Evolutionary conservation across 306 rosid species (phyloP), one percentile per base, ranked within the genome.

Genomic region (Casuarina equisetifolia): DNA sequence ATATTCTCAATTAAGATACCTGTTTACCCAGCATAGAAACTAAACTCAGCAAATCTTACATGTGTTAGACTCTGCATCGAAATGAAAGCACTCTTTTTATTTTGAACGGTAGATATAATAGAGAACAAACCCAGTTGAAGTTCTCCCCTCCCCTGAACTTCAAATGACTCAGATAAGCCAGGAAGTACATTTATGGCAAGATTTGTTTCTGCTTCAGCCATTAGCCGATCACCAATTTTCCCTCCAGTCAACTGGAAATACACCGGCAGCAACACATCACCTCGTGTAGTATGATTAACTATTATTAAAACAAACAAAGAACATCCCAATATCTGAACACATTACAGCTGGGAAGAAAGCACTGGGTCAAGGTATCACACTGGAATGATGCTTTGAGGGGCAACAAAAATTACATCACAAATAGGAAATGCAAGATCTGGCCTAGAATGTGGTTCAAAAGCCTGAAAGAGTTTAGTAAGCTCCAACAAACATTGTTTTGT

Each of bases 121-220:
- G 9, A 67, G 57, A 78, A 25, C 92, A 83, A 71, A 91, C 99
- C 99, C 51, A 95, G 85, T 85, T 95, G 99, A 79, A 95, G 92
- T 88, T 95, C 99, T 85, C 99, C 99, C 80, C 97, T 91, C 81
- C 99, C 99, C 85, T 92, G 99, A 82, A 95, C 99, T 91, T 95
- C 99, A 81, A 43, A 95, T 50, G 97, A 88, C 54, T 95, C 99
- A 52, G 97, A 87, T 79, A 92, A 78, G 76, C 97, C 99, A 16
- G 99, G 97, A 76, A 95, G 88, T 82, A 92, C 97, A 91, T 92
- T 95, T 81, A 95, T 91, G 76, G 99, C 99, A 73, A 95, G 97
- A 85, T 95, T 95, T 63, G 99, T 95, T 86, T 95, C 99, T 16
- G 99, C 89, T 91, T 95, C 99, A 69, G 97, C 96, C 88, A 85